These are phyloP conservation scores for Saccharomycopsis guyanensis DNA, from an alignment of 805 yeast genomes.

Conservation along the genomic window DNA sequence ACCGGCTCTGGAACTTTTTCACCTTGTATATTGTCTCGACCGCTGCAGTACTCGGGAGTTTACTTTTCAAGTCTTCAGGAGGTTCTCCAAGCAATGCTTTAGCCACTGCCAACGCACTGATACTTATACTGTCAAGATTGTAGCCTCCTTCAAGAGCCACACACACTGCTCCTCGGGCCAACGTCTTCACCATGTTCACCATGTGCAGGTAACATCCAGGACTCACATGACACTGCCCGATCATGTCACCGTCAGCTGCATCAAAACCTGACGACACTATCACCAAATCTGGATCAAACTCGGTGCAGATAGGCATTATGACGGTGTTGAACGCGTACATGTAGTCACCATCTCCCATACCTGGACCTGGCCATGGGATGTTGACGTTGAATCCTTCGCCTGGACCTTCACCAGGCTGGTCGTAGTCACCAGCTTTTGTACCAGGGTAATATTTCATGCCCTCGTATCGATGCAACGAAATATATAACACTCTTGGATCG, in stretches of 20 bases:
- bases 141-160: conserved; percentile 96
- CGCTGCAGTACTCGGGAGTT: conserved; percentile 67
- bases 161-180: conserved; percentile 83
- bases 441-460: conserved; percentile 93
- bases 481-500: conserved; percentile 85
- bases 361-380: conserved; percentile 88
- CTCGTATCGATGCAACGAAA: conserved; percentile 89
- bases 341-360: conserved; percentile 94
- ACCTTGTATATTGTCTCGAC: conserved; percentile 78
- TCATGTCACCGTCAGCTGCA: conserved; percentile 97
- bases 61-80: conserved; percentile 66
- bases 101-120: conserved; percentile 86
- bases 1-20: conserved; percentile 67
- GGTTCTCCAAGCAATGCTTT: conserved; percentile 92
- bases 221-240: conserved; percentile 93
- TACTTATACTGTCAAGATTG: conserved; percentile 83
- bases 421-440: conserved; percentile 73
- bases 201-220: conserved; percentile 96
- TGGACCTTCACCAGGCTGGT: conserved; percentile 73
- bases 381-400: conserved; percentile 88
- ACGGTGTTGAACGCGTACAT: conserved; percentile 82
- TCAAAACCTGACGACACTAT: conserved; percentile 95
- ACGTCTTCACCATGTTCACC: conserved; percentile 83
- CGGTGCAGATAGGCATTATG: conserved; percentile 80
- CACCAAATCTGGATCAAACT: conserved; percentile 87